Evolutionary conservation across 352 stramenopile genomes (phyloP).

Genomic region (Ophiocytium majus): DNA sequence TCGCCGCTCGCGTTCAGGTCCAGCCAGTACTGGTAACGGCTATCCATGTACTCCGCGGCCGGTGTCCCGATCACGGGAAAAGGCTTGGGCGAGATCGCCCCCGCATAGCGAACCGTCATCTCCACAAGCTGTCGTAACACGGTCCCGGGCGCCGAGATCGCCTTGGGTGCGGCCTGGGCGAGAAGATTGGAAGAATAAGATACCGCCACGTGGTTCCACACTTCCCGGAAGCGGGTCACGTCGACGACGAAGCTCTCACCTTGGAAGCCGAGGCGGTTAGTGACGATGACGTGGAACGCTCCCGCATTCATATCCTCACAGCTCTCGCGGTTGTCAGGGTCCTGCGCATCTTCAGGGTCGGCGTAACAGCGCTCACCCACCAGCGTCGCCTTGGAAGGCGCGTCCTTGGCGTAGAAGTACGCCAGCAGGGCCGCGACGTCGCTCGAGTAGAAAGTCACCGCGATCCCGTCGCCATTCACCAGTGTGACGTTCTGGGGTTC

Average conservation of each 20-base stretch:
- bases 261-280: not conserved
- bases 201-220: not conserved
- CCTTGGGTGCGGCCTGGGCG: not conserved
- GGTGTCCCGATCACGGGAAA: not conserved
- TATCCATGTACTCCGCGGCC: not conserved
- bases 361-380: not conserved
- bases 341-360: not conserved
- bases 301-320: not conserved
- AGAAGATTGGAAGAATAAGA: too few species aligned
- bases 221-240: not conserved
- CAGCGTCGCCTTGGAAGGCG: not conserved
- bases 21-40: not conserved
- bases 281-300: conserved; percentile 5
- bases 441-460: not conserved
- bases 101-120: not conserved
- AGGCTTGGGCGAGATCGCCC: not conserved
- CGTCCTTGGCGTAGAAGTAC: not conserved
- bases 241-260: not conserved
- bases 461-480: not conserved
- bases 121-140: not conserved
- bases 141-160: not conserved
- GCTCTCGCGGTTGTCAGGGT: not conserved
- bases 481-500: not conserved
- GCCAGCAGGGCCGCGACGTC: not conserved
- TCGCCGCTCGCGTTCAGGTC: not conserved